A percentile compares a stretch with the other conserved stretches of the same genome.
Evolutionary conservation across 2,329 filamentous ascomycete species (phyloP).

Genomic region (Elsinoe necatrix): DNA sequence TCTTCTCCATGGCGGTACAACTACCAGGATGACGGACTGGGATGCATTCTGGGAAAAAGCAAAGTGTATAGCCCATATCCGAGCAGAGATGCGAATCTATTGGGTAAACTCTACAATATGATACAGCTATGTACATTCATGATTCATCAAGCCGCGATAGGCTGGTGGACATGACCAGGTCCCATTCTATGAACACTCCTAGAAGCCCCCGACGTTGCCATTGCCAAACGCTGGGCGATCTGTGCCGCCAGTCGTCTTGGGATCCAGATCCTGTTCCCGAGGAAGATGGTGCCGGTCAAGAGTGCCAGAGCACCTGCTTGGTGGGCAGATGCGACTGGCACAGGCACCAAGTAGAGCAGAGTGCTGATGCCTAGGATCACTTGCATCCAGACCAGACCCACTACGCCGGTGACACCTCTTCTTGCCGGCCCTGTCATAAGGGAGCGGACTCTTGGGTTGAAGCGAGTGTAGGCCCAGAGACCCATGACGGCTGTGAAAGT

Average conservation of each 20-base stretch:
- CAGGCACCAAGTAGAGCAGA: constrained; percentile 87
- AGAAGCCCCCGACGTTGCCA: constrained; percentile 16
- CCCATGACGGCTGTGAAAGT: constrained; percentile 75
- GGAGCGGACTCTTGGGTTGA: constrained; percentile 54
- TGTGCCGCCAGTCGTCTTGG: constrained; percentile 42
- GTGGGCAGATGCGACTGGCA: constrained; percentile 77
- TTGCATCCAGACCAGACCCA: constrained; percentile 76
- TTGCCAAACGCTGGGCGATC: constrained; percentile 22
- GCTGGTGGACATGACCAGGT: not conserved
- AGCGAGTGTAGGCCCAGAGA: constrained; percentile 72
- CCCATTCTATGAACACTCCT: not conserved
- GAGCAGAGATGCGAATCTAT: constrained; percentile 9
- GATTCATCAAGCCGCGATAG: not conserved
- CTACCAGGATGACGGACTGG: no score
- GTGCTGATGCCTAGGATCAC: constrained; percentile 82
- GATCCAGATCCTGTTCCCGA: constrained; percentile 69
- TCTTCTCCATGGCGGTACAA: no score
- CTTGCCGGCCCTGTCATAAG: constrained; percentile 51
- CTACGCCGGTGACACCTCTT: constrained; percentile 67
- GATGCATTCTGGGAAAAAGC: no score
- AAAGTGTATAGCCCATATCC: not conserved
- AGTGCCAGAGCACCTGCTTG: constrained; percentile 84
- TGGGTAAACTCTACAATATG: not conserved
- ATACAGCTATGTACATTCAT: constrained; percentile 9
- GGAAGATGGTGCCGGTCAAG: constrained; percentile 69